Base-by-base conservation (phyloP, 169 alveolate species). In the Plasmodium billcollinsi region DNA sequence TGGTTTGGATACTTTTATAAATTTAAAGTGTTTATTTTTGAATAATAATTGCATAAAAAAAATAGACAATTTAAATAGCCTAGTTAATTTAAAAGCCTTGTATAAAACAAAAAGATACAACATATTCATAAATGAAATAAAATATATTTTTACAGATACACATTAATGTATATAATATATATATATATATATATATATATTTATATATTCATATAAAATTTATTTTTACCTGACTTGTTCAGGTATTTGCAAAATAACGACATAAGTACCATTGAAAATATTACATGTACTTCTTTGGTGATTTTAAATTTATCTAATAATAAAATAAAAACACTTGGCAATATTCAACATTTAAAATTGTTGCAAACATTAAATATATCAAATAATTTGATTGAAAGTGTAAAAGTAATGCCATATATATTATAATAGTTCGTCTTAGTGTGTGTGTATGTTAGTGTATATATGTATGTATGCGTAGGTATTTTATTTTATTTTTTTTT, bases 31-130 rank as follows among this genome's bases (percentile, higher is more conserved):
- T 61, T 91, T 97, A 21, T 97, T 97, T 93, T 94, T 97, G 18
- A 98, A 97, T 89, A 98, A 98, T n/a, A 97, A 97, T 73, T 98
- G 98, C 59, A 95, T 97, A 26, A 91, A 93, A 59, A 92, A 94
- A 76, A 93, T 97, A 9, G 97, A 95, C 89, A 97, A 97, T 29
- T 95, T 97, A 21, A 96, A 96, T 26, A 80, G 74, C 2, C 95
- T 95, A 71, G 85, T 91, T 26, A 94, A 96, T 85, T 94, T 98
- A 66, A 92, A 96, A 24, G 96, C 98, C 58, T 93, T 98, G 88
- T 97, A 93, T 71, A 86, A n/a, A 58, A 62, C 29, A 15, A 58
- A 61, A 73, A 21, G 15, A 70, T 11, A 70, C 11, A 54, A 56
- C 52, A 50, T 39, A 39, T 39, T 39, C 11, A 54, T 50, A 72